Evolutionary conservation across 179 eudicot genomes (phyloP), one percentile per base, ranked within the genome.

Genomic region (Beta corolliflora): DNA sequence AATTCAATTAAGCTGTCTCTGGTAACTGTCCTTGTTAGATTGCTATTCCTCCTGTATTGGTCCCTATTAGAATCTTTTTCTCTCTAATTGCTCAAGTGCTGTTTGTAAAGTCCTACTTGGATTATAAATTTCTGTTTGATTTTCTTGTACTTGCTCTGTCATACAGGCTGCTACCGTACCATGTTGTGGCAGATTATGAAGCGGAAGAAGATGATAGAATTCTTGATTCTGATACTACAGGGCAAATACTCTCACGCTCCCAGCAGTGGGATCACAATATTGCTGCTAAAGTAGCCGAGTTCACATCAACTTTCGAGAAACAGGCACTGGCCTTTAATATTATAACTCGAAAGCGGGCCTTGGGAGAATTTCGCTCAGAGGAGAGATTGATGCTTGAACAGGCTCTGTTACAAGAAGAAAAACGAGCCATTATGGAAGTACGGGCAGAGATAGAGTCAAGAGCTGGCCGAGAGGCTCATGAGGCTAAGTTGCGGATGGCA

Each of bases 171-270:
- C 89, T 95, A 50, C 98, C 98, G 41, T 95, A 95, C 86, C 98
- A 95, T 84, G 98, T 95, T 56, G 98, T 95, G 83, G 98, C 98
- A n/a, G 98, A 95, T 87, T 95, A 93, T 85, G 98, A 95, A 92
- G 98, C 97, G 71, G 98, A 95, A 87, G 98, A 92, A 82, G 98
- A 95, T 80, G 98, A 95, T 82, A 91, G 94, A 86, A 92, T 95
- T 79, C 97, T 95, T 12, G 98, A 93, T 76, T 92, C 97, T n/a
- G 98, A 94, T 85, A 85, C 92, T n/a, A 92, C 97, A 16, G 98
- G 97, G 31, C 97, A 91, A 78, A 83, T 90, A 78, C 85, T 89
- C 16, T 95, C 98, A 77, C 97, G 98, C 10, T 90, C 97, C n/a
- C 98, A 95, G 86, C 98, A 93, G 81, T 95, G 98, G 98, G 98